phyloP scores from a whole-genome alignment of 2,329 filamentous ascomycete genomes.

The Pseudodiploospora longispora region DNA sequence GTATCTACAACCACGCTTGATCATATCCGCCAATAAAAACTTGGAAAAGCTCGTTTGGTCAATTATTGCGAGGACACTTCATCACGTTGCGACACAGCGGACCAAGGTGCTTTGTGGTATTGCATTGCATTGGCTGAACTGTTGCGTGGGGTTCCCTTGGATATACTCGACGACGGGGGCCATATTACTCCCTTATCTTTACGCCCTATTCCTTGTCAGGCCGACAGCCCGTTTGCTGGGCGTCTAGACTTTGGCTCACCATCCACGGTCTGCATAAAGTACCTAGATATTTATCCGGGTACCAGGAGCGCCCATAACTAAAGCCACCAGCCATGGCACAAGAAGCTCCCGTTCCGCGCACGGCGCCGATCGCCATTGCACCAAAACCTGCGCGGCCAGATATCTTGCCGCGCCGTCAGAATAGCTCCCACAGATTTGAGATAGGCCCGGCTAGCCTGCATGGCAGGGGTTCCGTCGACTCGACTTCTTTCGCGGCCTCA shows the following conservation, averaged over 20 bases:
- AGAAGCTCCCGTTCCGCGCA: conserved; percentile 47
- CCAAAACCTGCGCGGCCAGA: conserved; percentile 45
- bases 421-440: conserved; percentile 40
- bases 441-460: conserved; percentile 42
- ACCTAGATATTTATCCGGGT: conserved; percentile 3
- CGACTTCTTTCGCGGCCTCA: conserved; percentile 31
- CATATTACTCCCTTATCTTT: conserved; percentile 12
- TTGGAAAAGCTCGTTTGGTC: too few species aligned
- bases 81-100: too few species aligned
- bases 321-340: conserved; percentile 35
- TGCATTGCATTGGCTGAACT: too few species aligned
- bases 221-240: too few species aligned
- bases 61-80: too few species aligned
- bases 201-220: background rate
- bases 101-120: too few species aligned
- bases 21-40: too few species aligned
- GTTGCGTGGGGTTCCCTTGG: too few species aligned
- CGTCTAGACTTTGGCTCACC: too few species aligned
- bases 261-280: too few species aligned
- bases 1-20: too few species aligned
- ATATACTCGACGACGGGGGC: too few species aligned
- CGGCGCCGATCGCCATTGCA: conserved; percentile 59
- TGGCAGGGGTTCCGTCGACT: conserved; percentile 45
- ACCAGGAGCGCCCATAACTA: background rate
- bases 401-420: conserved; percentile 36